Conservation (phyloP, 2,329 filamentous ascomycete species). For the Colletotrichum godetiae region DNA sequence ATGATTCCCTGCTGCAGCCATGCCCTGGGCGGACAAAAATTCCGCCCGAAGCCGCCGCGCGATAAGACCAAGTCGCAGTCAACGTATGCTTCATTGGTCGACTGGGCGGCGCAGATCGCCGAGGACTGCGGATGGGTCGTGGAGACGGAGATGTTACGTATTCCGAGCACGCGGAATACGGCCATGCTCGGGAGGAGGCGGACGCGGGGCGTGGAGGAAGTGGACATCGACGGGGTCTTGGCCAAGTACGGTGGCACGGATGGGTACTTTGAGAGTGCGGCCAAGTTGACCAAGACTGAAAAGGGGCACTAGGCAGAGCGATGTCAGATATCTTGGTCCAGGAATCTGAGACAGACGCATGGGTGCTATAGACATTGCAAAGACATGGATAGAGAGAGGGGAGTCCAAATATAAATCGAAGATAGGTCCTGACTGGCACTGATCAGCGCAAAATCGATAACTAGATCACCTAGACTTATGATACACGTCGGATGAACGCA, state of each 20-base stretch:
- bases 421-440: not conserved
- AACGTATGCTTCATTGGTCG: slow-evolving; percentile 85
- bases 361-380: not conserved
- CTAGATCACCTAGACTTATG: not conserved
- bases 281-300: slow-evolving; percentile 66
- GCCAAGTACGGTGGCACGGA: slow-evolving; percentile 64
- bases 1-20: slow-evolving; percentile 97
- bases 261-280: slow-evolving; percentile 70
- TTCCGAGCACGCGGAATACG: slow-evolving; percentile 91
- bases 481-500: not conserved
- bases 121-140: slow-evolving; percentile 78
- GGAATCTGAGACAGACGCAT: not conserved
- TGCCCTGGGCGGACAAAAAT: slow-evolving; percentile 79
- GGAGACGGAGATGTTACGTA: slow-evolving; percentile 88
- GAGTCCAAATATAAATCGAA: not conserved
- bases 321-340: not conserved
- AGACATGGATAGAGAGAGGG: not conserved
- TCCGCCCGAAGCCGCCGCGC: slow-evolving; percentile 72
- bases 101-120: slow-evolving; percentile 79
- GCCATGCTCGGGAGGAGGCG: slow-evolving; percentile 77
- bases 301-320: slow-evolving; percentile 49
- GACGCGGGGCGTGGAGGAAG: slow-evolving; percentile 40
- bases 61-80: slow-evolving; percentile 67
- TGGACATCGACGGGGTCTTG: slow-evolving; percentile 58
- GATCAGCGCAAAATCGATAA: not conserved